Conservation (phyloP, 192 early-diverging fungal species). For the Spizellomyces punctatus region DNA sequence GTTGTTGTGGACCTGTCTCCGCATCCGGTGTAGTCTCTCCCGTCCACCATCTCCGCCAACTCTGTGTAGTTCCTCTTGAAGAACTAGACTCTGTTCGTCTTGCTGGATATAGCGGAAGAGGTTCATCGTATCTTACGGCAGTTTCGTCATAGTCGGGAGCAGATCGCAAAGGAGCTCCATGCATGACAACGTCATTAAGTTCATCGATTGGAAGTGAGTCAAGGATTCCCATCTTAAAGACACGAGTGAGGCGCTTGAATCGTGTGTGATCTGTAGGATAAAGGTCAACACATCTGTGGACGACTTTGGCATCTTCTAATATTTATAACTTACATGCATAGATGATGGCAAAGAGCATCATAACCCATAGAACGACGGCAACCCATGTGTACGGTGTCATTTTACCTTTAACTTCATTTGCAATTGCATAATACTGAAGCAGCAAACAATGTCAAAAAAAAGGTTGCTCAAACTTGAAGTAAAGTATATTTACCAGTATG, state of each 20-base stretch:
- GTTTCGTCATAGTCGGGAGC: background rate
- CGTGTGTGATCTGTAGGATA: background rate
- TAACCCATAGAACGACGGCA: background rate
- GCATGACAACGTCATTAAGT: background rate
- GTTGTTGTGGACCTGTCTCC: background rate
- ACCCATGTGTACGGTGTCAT: background rate
- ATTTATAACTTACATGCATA: background rate
- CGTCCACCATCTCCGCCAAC: background rate
- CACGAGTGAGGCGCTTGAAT: background rate
- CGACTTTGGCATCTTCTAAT: background rate
- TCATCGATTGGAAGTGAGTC: slow-evolving; percentile 1
- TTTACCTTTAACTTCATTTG: background rate
- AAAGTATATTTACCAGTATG: background rate
- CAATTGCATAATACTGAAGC: background rate
- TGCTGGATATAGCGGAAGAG: background rate
- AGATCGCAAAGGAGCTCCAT: background rate
- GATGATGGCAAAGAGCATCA: background rate
- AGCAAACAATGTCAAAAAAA: background rate
- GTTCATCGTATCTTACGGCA: background rate
- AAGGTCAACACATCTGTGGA: background rate
- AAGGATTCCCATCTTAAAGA: background rate
- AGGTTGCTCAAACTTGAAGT: background rate
- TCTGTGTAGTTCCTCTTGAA: background rate
- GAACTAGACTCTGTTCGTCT: background rate
- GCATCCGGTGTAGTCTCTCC: background rate